Percentiles rank a stretch among this genome's conserved stretches.
These are phyloP conservation scores for Rhizopus microsporus DNA, from an alignment of 371 early-diverging fungal genomes.

Conservation along the genomic window DNA sequence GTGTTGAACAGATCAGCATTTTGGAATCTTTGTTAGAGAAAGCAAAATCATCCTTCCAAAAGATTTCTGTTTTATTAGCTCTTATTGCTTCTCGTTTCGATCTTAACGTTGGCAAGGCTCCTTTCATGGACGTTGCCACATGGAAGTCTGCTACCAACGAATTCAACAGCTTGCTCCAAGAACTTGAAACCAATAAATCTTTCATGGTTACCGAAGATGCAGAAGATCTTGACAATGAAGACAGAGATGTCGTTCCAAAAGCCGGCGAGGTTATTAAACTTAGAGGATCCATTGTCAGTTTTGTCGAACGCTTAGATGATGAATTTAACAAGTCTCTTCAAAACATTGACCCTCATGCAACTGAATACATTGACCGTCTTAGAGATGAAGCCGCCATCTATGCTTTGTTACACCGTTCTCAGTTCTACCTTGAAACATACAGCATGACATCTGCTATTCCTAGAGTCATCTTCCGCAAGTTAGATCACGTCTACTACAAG, in stretches of 20 bases:
- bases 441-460: constrained; percentile 64
- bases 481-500: constrained; percentile 97
- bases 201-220: constrained; percentile 67
- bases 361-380: constrained; percentile 94
- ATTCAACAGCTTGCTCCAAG: constrained; percentile 70
- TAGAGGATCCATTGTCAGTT: constrained; percentile 87
- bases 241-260: constrained; percentile 63
- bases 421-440: constrained; percentile 73
- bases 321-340: constrained; percentile 95
- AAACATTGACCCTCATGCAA: constrained; percentile 94
- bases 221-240: constrained; percentile 67
- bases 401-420: constrained; percentile 84
- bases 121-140: constrained; percentile 71
- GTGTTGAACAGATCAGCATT: constrained; percentile 70
- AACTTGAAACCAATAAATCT: constrained; percentile 71
- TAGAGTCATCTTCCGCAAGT: constrained; percentile 80
- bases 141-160: constrained; percentile 82
- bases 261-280: constrained; percentile 58
- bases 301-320: constrained; percentile 94
- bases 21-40: constrained; percentile 69
- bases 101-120: constrained; percentile 62
- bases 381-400: constrained; percentile 90
- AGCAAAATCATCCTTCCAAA: constrained; percentile 79
- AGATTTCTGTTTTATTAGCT: constrained; percentile 82
- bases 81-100: constrained; percentile 94